These are phyloP conservation scores for Paraphoma sp. DNA, from an alignment of 2,329 filamentous ascomycete genomes.

Conservation along the genomic window DNA sequence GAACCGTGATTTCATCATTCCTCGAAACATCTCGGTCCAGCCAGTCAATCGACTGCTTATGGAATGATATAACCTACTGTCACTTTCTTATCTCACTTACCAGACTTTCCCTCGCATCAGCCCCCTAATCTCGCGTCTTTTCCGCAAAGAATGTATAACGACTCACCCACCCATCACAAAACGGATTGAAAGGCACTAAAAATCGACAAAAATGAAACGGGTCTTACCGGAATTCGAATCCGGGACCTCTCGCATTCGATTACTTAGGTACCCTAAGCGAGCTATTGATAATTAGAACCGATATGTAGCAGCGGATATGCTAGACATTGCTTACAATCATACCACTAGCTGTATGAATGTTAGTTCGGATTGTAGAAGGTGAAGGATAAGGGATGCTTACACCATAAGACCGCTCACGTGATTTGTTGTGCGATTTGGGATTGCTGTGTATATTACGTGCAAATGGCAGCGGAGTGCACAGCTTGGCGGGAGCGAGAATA, in stretches of 20 bases:
- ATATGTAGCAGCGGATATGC: no score
- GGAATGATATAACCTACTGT: no score
- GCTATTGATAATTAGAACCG: conserved; percentile 1
- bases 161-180: neutral
- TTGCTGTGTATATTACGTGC: neutral
- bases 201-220: conserved; percentile 9
- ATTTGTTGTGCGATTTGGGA: conserved; percentile 2
- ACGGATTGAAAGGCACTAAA: neutral
- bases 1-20: no score
- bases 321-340: conserved; percentile 18
- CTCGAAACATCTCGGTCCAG: no score
- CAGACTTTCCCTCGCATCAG: no score
- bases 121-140: no score
- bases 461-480: no score
- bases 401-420: conserved; percentile 22
- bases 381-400: conserved; percentile 1
- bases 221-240: conserved; percentile 27
- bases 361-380: neutral
- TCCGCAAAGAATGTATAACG: no score
- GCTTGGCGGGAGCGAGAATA: no score
- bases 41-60: no score
- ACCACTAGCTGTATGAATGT: conserved; percentile 15
- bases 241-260: conserved; percentile 23
- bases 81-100: no score
- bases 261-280: conserved; percentile 18